Percentiles rank a stretch among this genome's conserved stretches.
Evolutionary conservation across 495 filamentous ascomycete genomes (phyloP).

Genomic region (Penicillium psychrofluorescens): DNA sequence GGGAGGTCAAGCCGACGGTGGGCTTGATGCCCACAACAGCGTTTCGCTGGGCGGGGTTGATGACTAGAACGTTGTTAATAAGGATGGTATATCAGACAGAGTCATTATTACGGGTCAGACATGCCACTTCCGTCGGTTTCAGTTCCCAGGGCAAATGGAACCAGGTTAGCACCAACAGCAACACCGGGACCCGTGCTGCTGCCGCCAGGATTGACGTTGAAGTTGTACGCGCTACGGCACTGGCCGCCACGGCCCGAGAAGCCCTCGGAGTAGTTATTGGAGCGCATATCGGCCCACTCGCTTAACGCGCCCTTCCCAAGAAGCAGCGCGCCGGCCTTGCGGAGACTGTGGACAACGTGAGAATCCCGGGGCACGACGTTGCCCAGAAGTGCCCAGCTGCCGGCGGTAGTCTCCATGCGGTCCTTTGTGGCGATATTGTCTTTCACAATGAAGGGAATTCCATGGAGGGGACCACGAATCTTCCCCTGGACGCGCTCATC

Average conservation of each 20-base stretch:
- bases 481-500: conserved; percentile 46
- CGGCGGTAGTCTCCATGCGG: conserved; percentile 60
- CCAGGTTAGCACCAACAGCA: conserved; percentile 54
- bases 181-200: conserved; percentile 56
- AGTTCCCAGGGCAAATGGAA: conserved; percentile 60
- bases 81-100: neutral
- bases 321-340: conserved; percentile 59
- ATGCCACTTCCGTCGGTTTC: conserved; percentile 63
- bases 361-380: conserved; percentile 61
- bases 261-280: conserved; percentile 61
- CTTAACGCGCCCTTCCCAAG: conserved; percentile 63
- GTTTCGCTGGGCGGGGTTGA: conserved; percentile 61
- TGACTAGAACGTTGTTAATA: conserved; percentile 33
- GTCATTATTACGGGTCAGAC: conserved; percentile 9
- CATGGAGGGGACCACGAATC: conserved; percentile 56
- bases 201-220: conserved; percentile 62
- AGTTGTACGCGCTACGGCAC: conserved; percentile 57
- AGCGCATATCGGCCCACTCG: conserved; percentile 73
- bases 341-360: conserved; percentile 50
- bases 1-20: conserved; percentile 58
- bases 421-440: conserved; percentile 70
- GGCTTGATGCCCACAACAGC: conserved; percentile 59
- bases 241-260: conserved; percentile 63
- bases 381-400: conserved; percentile 53
- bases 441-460: conserved; percentile 68